Evolutionary conservation across 441 rosid genomes (phyloP), one percentile per base, ranked within the genome.

Genomic region (Eruca vesicaria): DNA sequence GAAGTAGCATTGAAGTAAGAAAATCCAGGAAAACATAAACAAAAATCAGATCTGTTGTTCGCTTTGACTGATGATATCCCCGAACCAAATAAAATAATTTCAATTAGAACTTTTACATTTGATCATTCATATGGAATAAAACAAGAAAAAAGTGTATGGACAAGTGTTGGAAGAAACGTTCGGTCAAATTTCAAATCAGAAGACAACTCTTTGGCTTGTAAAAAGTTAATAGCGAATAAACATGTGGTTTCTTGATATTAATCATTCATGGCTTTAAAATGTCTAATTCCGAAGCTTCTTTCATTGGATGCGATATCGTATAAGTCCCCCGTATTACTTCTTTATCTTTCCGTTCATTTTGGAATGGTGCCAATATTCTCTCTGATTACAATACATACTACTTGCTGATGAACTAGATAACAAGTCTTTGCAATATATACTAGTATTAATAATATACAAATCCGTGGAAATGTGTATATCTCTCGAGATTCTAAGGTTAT

Each of bases 131-230:
- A 16, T 2, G 7, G 55, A 48, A 48, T 45, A 3, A 16, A 7
- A 48, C 15, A 15, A 48, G 16, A 5, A 48, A 15, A n/a, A 7
- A 45, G 26, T 20, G 12, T 31, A 21, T 16, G 63, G 61, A 35
- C 21, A 60, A 16, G 38, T 32, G 53, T 45, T 67, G 38, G 63
- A 63, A n/a, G 15, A 56, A 20, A 43, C 33, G 26, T 76, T 57
- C 57, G 66, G 71, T 76, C 66, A 14, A 56, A 32, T 53, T 69
- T 61, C 55, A 36, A 68, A 62, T 52, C 70, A 55, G 66, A 63
- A 69, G 73, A 68, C 60, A 7, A 53, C 6, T 59, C 50, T 58
- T 48, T 48, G 55, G 10, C 55, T 48, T 48, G 20, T 16, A 48
- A 48, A 2, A 48, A 48, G 5, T 16, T 15, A 15, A 15, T 48